phyloP scores from a whole-genome alignment of 495 filamentous ascomycete species.

The Tuber calosporum region DNA sequence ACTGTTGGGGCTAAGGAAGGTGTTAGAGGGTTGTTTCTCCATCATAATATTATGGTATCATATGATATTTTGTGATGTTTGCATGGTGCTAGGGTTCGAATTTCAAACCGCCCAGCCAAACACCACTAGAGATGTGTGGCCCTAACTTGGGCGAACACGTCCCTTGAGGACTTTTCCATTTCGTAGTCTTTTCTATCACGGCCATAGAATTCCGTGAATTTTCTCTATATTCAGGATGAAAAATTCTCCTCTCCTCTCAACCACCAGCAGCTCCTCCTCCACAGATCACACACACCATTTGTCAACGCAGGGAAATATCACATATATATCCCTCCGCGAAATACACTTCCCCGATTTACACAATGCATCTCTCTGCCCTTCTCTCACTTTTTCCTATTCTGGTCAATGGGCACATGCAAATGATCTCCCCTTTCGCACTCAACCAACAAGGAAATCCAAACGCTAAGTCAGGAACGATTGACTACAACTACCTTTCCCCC shows the following conservation, averaged over 20 bases:
- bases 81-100: background rate
- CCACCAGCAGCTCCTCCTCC: background rate
- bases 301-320: background rate
- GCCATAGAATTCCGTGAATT: background rate
- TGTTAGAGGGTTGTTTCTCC: background rate
- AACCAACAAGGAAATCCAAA: conserved; percentile 51
- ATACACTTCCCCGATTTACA: background rate
- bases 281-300: background rate
- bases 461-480: conserved; percentile 45
- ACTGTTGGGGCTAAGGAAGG: background rate
- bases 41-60: background rate
- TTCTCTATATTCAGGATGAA: background rate
- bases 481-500: conserved; percentile 55
- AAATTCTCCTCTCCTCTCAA: background rate
- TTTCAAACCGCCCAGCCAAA: background rate
- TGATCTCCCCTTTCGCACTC: conserved; percentile 52
- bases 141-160: background rate
- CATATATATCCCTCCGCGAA: background rate
- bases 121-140: background rate
- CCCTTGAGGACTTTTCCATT: background rate
- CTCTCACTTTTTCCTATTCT: conserved; percentile 43
- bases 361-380: conserved; percentile 31
- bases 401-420: conserved; percentile 54
- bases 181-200: background rate
- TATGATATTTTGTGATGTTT: background rate